Base-by-base conservation (phyloP, 495 filamentous ascomycete species). In the Cetradonia linearis region DNA sequence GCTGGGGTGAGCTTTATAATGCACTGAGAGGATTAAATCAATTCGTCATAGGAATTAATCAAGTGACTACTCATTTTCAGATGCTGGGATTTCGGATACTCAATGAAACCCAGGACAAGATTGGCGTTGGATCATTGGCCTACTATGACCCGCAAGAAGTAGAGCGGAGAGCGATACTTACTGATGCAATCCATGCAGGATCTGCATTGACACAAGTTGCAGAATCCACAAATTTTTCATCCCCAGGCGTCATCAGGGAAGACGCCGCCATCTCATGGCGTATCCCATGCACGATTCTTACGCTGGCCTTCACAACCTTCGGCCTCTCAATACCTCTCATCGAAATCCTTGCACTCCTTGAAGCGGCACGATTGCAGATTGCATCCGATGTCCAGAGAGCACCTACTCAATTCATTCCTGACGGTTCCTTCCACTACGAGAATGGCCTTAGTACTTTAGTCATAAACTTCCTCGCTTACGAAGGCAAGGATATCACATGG, bases 81-180 rank as follows among this genome's bases (percentile, higher is more conserved):
- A 36, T 30, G 9, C 36, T 59, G 46, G 58, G 47, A n/a, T 59
- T 33, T 27, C 36, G 47, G 9, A 27, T 59, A 5, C 1, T 59
- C 6, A 23, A 42, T 18, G 3, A 37, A 0, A 1, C 0, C 20
- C 3, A 37, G 20, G 49, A 18, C 14, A 42, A 50, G 1, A 13
- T 59, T n/a, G 48, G 58, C 33, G 58, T 53, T 5, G 58, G 36
- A 6, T 52, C 58, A 8, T 31, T 59, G 33, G n/a, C 58, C 16
- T 59, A 53, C 30, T 53, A 30, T 25, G 38, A 14, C 10, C 30
- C 34, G 23, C 18, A 9, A 23, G 34, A 31, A 34, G 25, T 59
- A 34, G 47, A 37, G 38, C 49, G 38, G 23, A 52, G 58, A 52
- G 36, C 20, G 18, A 27, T 38, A n/a, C 3, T 8, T 33, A 14